Base-by-base conservation (phyloP, 768 basidiomycete genomes). In the Suillus paluster region DNA sequence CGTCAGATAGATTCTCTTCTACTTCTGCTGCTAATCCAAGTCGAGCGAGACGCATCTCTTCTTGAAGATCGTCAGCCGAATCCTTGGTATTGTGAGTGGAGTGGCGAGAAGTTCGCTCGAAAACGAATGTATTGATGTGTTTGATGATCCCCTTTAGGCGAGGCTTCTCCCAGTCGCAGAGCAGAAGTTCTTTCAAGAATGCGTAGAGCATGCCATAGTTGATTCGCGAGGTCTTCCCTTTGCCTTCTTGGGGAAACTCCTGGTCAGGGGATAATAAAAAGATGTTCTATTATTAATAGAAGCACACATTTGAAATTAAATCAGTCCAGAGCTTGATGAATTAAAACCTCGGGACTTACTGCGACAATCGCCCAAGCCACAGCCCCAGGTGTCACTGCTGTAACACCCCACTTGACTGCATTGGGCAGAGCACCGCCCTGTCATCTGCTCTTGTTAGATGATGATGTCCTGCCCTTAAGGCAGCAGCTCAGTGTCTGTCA, bases 241-340 rank as follows among this genome's bases (percentile, higher is more conserved):
- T 57, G 4, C 52, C 52, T 25, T 61, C 60, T 21, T 48, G 30
- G 2, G 48, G 48, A 39, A 57, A 61, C 27, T 38, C 38, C 11
- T 19, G 39, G 41, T 57, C 41, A 9, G 60, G 60, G 8, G 38
- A 61, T 30, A 48, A 11, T 33, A 61, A 25, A 33, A 57, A 61
- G 10, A 55, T 39, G 54, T 39, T 39, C 53, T 61, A n/a, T n/a
- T n/a, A n/a, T n/a, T n/a, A n/a, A n/a, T 54, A 49, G 23, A 44
- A 3, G 21, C 3, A 15, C 23, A n/a, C n/a, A n/a, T 14, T 42
- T 12, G 9, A 44, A 15, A 14, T 8, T 27, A 17, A 46, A 23
- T 23, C 45, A 46, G 5, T 12, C 45, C 21, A 46, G 45, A 46
- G 3, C 23, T 21, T 12, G 14, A 23, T 46, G 45, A 45, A 46